Evolutionary conservation across 371 early-diverging fungal genomes (phyloP), one percentile per base, ranked within the genome.

Genomic region (Rhizopus stolonifer): DNA sequence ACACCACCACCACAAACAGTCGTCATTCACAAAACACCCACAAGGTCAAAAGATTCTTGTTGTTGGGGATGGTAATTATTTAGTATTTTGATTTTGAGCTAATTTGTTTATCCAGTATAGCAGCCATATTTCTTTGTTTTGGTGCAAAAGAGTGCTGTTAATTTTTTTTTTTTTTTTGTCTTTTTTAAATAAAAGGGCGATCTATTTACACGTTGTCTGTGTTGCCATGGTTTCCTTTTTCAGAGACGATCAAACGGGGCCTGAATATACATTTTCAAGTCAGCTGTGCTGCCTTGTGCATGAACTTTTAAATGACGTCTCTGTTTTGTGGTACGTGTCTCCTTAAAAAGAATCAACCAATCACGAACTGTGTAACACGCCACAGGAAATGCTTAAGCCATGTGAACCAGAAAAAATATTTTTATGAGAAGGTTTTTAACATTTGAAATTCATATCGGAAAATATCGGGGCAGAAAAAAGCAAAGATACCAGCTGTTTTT

Each of bases 31-130:
- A 34, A 61, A 18, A 57, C 56, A n/a, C 70, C 65, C 7, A 54
- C 54, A 8, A 46, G 63, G 26, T 58, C 65, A n/a, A 65, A 69
- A 34, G 70, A 69, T 49, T 62, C 70, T 11, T 69, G 70, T 24
- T 69, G 70, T 34, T 65, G 65, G 65, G 70, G 70, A 40, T 69
- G 70, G 70, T 69, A 62, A 56, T 4, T 7, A 23, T 31, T 17
- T 29, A 4, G 8, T 32, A 29, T 29, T 1, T 31, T 5, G 18
- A 14, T 15, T 29, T 18, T 19, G 18, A 19, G 17, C 18, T 39
- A 13, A 18, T 29, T 4, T 6, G 4, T 29, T 4, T 44, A 18
- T 44, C 10, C 34, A 54, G 54, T 54, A 29, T 54, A 36, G 54
- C 46, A 10, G 54, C 54, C 23, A 15, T 54, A 22, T 34, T 15